A percentile compares a stretch with the other conserved stretches of the same genome.
Conservation (phyloP, 805 yeast genomes). For the Torulaspora gathmanii region DNA sequence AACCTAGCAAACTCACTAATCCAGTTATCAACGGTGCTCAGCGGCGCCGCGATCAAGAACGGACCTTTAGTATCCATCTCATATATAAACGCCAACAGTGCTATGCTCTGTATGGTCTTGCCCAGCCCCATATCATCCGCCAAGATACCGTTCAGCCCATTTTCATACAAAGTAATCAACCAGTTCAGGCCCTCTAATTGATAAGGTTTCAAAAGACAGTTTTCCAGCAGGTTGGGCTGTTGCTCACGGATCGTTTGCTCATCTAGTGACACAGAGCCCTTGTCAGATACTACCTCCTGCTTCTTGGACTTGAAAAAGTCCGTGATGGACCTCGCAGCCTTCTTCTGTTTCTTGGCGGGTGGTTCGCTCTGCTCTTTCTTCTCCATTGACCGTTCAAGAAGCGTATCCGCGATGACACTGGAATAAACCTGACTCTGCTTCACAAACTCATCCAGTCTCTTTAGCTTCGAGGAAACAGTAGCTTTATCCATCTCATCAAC, state of each 20-base stretch:
- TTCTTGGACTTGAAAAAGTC: constrained; percentile 22
- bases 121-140: constrained; percentile 99
- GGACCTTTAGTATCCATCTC: constrained; percentile 80
- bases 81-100: constrained; percentile 66
- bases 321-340: constrained; percentile 17
- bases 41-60: constrained; percentile 71
- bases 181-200: constrained; percentile 90
- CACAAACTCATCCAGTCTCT: constrained; percentile 67
- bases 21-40: constrained; percentile 88
- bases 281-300: constrained; percentile 12
- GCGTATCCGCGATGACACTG: constrained; percentile 75
- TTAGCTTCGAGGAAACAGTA: constrained; percentile 54
- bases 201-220: constrained; percentile 69
- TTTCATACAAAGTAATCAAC: constrained; percentile 82
- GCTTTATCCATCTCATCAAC: constrained; percentile 38
- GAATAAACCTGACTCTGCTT: constrained; percentile 85
- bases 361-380: constrained; percentile 32
- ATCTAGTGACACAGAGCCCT: constrained; percentile 14
- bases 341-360: constrained; percentile 22
- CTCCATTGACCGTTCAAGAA: constrained; percentile 44
- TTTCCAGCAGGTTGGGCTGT: constrained; percentile 54
- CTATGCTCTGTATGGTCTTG: constrained; percentile 83
- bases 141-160: constrained; percentile 89
- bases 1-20: constrained; percentile 61
- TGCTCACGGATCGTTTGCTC: constrained; percentile 23